Evolutionary conservation across 495 filamentous ascomycete species (phyloP), one percentile per base, ranked within the genome.

Genomic region (Hypoxylon fragiforme): DNA sequence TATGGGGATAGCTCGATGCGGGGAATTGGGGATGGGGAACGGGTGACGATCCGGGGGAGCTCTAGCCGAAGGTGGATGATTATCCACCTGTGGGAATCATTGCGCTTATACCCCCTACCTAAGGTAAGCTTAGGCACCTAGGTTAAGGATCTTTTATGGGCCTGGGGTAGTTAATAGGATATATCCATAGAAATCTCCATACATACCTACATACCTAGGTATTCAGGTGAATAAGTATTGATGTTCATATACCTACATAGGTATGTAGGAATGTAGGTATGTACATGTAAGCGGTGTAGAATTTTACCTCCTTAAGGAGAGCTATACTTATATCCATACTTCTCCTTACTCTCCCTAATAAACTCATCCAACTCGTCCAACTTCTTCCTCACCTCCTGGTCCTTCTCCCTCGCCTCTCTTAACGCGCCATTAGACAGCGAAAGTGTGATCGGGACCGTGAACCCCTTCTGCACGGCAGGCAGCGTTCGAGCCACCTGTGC

Each of bases 391-490:
- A 44, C 41, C 57, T 62, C 60, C 1, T 55, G 62, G 28, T 73
- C 70, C 20, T 50, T 36, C 40, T 50, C 50, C 21, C 37, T 19
- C 2, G 48, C 35, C 59, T 46, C 52, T 38, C 37, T 8, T 0
- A 43, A 3, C 36, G 7, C 12, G 11, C 35, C 7, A 3, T 67
- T 69, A 13, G n/a, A 14, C 1, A 60, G 19, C 1, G 26, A 7
- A 12, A 44, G 41, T 22, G 54, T 46, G 12, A 4, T 38, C 0
- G 90, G 90, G n/a, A 94, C 80, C 67, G 83, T 73, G 2, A 81
- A 69, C 0, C 89, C 90, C 75, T 80, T 88, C 76, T 88, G 74
- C 1, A 88, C 81, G 0, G 77, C 90, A 9, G 80, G 77, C 92
- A 77, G 9, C 79, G 65, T 31, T 84, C 73, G 50, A 81, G 73